Conservation (phyloP, 306 rosid genomes). For the Lathyrus aphaca region DNA sequence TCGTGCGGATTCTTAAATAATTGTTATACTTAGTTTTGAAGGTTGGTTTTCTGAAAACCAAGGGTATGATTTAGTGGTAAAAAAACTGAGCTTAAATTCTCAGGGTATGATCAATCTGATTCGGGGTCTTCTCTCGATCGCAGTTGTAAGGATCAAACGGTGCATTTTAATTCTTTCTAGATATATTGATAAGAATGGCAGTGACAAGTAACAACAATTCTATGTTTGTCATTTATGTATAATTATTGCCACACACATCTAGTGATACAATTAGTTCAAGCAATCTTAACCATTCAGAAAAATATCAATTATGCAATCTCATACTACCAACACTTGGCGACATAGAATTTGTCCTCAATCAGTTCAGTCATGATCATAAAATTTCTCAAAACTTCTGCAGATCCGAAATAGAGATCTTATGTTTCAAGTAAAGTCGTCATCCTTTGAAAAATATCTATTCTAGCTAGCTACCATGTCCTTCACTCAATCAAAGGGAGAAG, state of each 20-base stretch:
- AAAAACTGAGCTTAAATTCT: too few relatives aligned
- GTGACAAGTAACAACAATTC: constrained; percentile 15
- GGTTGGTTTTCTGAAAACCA: too few relatives aligned
- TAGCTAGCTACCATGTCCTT: constrained; percentile 19
- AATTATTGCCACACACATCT: constrained; percentile 17
- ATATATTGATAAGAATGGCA: background rate
- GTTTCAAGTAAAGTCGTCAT: constrained; percentile 12
- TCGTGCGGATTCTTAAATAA: background rate
- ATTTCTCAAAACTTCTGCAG: constrained; percentile 18
- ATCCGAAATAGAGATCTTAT: constrained; percentile 34
- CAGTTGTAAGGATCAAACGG: too few relatives aligned
- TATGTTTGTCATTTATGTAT: constrained; percentile 18
- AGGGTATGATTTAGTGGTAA: too few relatives aligned
- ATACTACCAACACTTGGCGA: background rate
- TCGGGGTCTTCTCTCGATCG: too few relatives aligned
- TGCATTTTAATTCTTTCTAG: background rate
- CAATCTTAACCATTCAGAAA: constrained; percentile 18
- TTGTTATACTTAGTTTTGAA: too few relatives aligned
- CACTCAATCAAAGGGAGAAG: constrained; percentile 36
- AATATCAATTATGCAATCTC: background rate
- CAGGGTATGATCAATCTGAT: too few relatives aligned
- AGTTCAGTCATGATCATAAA: constrained; percentile 18
- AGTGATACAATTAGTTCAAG: background rate
- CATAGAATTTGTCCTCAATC: constrained; percentile 2
- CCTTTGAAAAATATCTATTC: constrained; percentile 18